Evolutionary conservation across 495 filamentous ascomycete species (phyloP).

Genomic region (Penicillium robsamsonii): DNA sequence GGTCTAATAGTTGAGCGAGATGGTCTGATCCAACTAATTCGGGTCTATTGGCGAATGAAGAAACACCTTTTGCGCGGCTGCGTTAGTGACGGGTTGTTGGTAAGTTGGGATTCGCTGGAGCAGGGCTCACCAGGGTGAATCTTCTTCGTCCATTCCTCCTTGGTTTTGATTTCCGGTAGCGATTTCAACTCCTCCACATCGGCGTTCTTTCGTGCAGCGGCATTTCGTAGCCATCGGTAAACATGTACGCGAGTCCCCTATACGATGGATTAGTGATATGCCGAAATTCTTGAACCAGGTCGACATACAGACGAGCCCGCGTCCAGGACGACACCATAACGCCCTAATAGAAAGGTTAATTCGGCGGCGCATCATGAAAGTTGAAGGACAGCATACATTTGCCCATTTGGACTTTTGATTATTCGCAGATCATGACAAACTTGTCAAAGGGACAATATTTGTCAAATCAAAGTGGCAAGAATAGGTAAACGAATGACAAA

Average conservation of each 20-base stretch:
- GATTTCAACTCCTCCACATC: slow-evolving; percentile 59
- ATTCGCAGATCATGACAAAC: slow-evolving; percentile 35
- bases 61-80: slow-evolving; percentile 58
- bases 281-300: neutral
- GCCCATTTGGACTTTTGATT: slow-evolving; percentile 43
- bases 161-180: slow-evolving; percentile 76
- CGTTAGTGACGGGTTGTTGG: slow-evolving; percentile 9
- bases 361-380: neutral
- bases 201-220: slow-evolving; percentile 61
- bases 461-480: neutral
- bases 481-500: slow-evolving; percentile 23
- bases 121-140: slow-evolving; percentile 69
- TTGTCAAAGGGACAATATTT: slow-evolving; percentile 5
- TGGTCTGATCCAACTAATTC: slow-evolving; percentile 77
- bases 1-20: slow-evolving; percentile 72
- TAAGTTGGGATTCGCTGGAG: neutral
- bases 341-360: slow-evolving; percentile 37
- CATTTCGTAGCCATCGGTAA: slow-evolving; percentile 84
- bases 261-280: slow-evolving; percentile 2
- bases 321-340: slow-evolving; percentile 67
- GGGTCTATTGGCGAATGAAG: slow-evolving; percentile 78
- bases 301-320: slow-evolving; percentile 63
- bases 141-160: slow-evolving; percentile 89
- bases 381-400: slow-evolving; percentile 41
- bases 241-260: slow-evolving; percentile 89